Conservation (phyloP, 345 rosid species). For the Bruguiera gymnorhiza region DNA sequence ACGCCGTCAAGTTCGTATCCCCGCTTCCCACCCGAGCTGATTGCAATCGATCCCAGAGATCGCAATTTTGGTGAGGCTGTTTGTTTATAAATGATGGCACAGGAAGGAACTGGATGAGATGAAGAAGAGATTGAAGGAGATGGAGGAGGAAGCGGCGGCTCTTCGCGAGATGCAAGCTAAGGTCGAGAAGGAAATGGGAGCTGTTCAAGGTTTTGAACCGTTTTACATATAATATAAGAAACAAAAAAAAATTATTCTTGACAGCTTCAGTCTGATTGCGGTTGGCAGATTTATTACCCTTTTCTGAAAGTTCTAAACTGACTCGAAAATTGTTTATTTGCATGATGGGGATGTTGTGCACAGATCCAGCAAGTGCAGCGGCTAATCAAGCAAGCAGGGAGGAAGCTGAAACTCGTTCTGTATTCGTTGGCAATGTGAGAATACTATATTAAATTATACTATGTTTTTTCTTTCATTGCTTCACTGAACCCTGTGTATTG, state of each 20-base stretch:
- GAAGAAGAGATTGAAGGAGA: slow-evolving; percentile 93
- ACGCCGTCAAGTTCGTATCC: slow-evolving; percentile 60
- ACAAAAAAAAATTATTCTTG: too few species aligned
- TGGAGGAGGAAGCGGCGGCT: slow-evolving; percentile 97
- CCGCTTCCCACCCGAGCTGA: background rate
- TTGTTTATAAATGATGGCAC: background rate
- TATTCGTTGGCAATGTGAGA: background rate
- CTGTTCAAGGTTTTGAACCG: slow-evolving; percentile 54
- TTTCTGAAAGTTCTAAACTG: too few species aligned
- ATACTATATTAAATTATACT: too few species aligned
- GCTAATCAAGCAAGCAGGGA: background rate
- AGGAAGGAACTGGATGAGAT: slow-evolving; percentile 83
- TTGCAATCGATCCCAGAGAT: background rate
- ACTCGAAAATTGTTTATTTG: too few species aligned
- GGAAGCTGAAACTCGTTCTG: background rate
- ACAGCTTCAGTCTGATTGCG: too few species aligned
- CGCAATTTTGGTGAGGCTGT: background rate
- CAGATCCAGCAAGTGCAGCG: background rate
- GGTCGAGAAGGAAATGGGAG: slow-evolving; percentile 95
- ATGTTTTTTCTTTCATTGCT: too few species aligned
- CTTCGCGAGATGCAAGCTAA: slow-evolving; percentile 98
- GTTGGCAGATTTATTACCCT: too few species aligned
- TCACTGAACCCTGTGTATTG: too few species aligned
- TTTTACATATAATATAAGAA: too few species aligned
- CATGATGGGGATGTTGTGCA: background rate